These are phyloP conservation scores for Podaxis sp. DNA, from an alignment of 768 basidiomycete species.

Conservation along the genomic window DNA sequence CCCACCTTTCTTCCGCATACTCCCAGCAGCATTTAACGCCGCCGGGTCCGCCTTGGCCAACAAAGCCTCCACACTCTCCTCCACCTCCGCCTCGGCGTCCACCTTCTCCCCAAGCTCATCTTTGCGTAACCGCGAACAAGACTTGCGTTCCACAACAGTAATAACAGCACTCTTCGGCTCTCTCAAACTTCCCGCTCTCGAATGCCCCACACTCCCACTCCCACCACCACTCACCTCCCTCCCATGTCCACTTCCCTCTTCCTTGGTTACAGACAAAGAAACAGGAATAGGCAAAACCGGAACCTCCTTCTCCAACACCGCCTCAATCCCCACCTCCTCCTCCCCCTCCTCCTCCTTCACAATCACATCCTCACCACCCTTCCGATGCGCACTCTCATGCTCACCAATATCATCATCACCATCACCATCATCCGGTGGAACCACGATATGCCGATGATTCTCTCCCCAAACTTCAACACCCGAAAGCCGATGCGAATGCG, in stretches of 20 bases:
- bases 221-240: neutral
- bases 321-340: constrained; percentile 7
- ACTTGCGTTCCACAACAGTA: constrained; percentile 1
- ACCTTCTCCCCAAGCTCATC: neutral
- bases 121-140: neutral
- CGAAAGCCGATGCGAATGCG: constrained; percentile 7
- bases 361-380: neutral
- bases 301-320: constrained; percentile 5
- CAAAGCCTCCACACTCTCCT: constrained; percentile 2
- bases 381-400: neutral
- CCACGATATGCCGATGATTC: constrained; percentile 4
- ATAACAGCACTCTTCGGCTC: constrained; percentile 11
- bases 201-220: neutral
- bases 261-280: neutral
- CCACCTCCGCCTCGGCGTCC: neutral
- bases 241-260: neutral
- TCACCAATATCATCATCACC: neutral
- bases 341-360: neutral
- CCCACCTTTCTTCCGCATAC: neutral
- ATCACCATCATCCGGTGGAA: neutral
- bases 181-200: neutral
- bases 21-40: neutral
- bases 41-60: neutral
- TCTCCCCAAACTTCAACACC: constrained; percentile 9
- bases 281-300: neutral